Percentiles rank a stretch among this genome's conserved stretches.
These are phyloP conservation scores for Russula sp. DNA, from an alignment of 768 basidiomycete genomes.

Conservation along the genomic window DNA sequence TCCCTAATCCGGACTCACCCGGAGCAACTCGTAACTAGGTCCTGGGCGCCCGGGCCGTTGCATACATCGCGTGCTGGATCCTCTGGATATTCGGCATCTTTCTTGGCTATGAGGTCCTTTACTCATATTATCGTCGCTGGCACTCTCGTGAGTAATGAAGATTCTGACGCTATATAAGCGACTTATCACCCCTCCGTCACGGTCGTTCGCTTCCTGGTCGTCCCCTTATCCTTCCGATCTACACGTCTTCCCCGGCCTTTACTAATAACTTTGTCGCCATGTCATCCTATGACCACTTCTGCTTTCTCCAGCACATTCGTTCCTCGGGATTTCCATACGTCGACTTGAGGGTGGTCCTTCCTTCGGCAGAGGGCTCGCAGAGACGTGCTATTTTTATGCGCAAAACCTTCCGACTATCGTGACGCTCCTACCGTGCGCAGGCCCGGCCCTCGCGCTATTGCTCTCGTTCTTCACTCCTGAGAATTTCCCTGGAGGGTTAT, in stretches of 20 bases:
- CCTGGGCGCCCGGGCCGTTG: slow-evolving; percentile 73
- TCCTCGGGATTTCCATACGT: slow-evolving; percentile 59
- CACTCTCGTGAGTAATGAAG: slow-evolving; percentile 63
- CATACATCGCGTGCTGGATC: slow-evolving; percentile 79
- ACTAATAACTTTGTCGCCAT: slow-evolving; percentile 70
- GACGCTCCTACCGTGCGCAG: slow-evolving; percentile 81
- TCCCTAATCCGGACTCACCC: slow-evolving; percentile 65
- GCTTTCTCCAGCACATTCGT: slow-evolving; percentile 82
- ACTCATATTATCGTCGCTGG: slow-evolving; percentile 74
- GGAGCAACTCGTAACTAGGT: slow-evolving; percentile 79
- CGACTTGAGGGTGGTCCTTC: slow-evolving; percentile 39
- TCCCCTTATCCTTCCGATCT: slow-evolving; percentile 75
- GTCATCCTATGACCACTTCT: slow-evolving; percentile 79
- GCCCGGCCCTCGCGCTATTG: slow-evolving; percentile 66
- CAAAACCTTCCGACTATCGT: slow-evolving; percentile 82
- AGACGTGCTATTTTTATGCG: slow-evolving; percentile 78
- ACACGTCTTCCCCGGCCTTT: slow-evolving; percentile 80
- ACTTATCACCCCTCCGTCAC: no score
- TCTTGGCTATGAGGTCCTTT: slow-evolving; percentile 73
- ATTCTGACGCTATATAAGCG: slow-evolving; percentile 21
- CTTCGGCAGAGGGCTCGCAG: slow-evolving; percentile 45
- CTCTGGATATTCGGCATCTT: slow-evolving; percentile 71
- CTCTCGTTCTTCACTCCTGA: slow-evolving; percentile 54
- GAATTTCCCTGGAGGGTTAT: slow-evolving; percentile 44
- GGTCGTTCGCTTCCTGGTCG: no score